phyloP scores from a whole-genome alignment of 768 basidiomycete species.

The Tremella fuciformis region DNA sequence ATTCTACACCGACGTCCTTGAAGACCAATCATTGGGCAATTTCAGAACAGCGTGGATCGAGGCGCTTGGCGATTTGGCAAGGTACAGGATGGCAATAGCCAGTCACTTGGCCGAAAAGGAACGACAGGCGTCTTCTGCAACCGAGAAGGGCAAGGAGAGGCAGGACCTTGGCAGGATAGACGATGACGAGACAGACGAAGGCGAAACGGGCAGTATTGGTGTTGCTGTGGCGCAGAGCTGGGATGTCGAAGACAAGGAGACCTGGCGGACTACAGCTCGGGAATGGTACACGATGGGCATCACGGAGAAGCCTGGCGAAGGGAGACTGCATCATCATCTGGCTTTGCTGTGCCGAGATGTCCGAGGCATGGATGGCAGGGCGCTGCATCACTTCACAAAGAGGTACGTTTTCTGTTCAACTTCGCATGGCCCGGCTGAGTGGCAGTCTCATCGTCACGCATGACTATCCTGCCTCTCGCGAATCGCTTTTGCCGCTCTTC shows the following conservation, averaged over 20 bases:
- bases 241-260: constrained; percentile 76
- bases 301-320: constrained; percentile 85
- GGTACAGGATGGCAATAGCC: constrained; percentile 95
- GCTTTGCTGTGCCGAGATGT: constrained; percentile 81
- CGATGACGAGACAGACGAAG: constrained; percentile 56
- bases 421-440: constrained; percentile 5
- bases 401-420: constrained; percentile 60
- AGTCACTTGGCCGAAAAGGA: constrained; percentile 61
- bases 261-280: constrained; percentile 81
- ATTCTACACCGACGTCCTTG: constrained; percentile 84
- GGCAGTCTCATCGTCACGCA: constrained; percentile 84
- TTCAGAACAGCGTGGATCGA: constrained; percentile 91
- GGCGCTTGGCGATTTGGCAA: constrained; percentile 89
- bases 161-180: constrained; percentile 45
- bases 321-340: constrained; percentile 89
- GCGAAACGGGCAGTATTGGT: constrained; percentile 64
- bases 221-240: constrained; percentile 74
- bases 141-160: constrained; percentile 1
- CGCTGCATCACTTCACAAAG: constrained; percentile 90
- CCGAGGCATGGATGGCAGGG: constrained; percentile 74
- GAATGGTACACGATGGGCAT: constrained; percentile 92
- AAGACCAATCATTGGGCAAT: constrained; percentile 66
- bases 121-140: not conserved
- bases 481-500: constrained; percentile 87
- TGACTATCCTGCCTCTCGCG: constrained; percentile 80